A percentile compares a stretch with the other conserved stretches of the same genome.
phyloP scores from a whole-genome alignment of 345 rosid species.

The Pseudoturritis turrita region DNA sequence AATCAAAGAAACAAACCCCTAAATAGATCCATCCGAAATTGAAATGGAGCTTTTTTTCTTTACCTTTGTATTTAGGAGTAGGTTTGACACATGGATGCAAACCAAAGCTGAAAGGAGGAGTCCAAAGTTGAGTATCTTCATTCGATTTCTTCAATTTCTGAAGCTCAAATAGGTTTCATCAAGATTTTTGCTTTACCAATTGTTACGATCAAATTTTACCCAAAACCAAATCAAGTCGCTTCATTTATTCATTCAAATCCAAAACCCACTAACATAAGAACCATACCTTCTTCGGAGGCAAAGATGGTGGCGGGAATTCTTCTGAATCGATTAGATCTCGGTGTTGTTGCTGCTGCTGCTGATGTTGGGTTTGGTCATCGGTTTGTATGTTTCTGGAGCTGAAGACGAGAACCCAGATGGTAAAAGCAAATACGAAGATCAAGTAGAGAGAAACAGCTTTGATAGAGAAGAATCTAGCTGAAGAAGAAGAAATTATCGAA shows the following conservation, averaged over 20 bases:
- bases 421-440: constrained; percentile 27
- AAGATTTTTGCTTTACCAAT: background rate
- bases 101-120: constrained; percentile 53
- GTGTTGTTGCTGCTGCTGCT: constrained; percentile 1
- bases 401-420: constrained; percentile 33
- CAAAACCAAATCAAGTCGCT: constrained; percentile 13
- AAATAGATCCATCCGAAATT: background rate
- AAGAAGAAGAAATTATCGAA: constrained; percentile 8
- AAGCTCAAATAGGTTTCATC: constrained; percentile 1
- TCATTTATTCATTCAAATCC: background rate
- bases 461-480: constrained; percentile 24
- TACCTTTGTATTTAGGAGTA: constrained; percentile 59
- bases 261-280: constrained; percentile 11
- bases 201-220: background rate
- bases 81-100: constrained; percentile 73
- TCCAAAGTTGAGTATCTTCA: constrained; percentile 51
- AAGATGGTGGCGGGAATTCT: constrained; percentile 18
- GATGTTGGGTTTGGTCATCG: constrained; percentile 28
- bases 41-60: background rate
- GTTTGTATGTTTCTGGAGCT: constrained; percentile 34
- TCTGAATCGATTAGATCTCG: constrained; percentile 14
- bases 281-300: constrained; percentile 23
- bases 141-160: constrained; percentile 36
- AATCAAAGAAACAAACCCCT: background rate
- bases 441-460: constrained; percentile 29